Percentiles rank a stretch among this genome's conserved stretches.
phyloP scores from a whole-genome alignment of 495 filamentous ascomycete species.

The Astrocystis sublimbata region DNA sequence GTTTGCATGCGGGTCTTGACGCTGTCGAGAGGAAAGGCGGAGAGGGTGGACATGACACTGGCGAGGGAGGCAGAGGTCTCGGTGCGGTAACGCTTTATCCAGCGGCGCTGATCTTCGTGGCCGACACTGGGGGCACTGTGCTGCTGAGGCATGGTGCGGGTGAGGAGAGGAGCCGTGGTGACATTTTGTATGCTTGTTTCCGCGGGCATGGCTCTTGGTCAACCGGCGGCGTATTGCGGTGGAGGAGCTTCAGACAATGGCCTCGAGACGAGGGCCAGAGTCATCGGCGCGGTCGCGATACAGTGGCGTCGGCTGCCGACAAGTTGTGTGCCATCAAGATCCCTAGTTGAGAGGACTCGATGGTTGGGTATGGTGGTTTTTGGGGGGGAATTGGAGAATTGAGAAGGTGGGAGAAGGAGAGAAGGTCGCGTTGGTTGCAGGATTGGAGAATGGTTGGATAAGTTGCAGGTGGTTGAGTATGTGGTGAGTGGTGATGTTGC shows the following conservation, averaged over 20 bases:
- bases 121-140: slow-evolving; percentile 37
- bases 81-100: slow-evolving; percentile 74
- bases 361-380: slow-evolving; percentile 18
- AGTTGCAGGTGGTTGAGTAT: too few relatives aligned
- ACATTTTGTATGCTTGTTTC: slow-evolving; percentile 45
- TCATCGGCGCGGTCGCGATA: slow-evolving; percentile 63
- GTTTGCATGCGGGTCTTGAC: slow-evolving; percentile 88
- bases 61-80: slow-evolving; percentile 73
- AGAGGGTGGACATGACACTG: slow-evolving; percentile 71
- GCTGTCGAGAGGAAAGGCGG: slow-evolving; percentile 78
- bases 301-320: slow-evolving; percentile 49
- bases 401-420: slow-evolving; percentile 1
- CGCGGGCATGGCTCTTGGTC: slow-evolving; percentile 51
- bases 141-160: slow-evolving; percentile 48
- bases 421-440: too few relatives aligned
- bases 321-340: slow-evolving; percentile 64
- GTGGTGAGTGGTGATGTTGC: slow-evolving; percentile 12
- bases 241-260: slow-evolving; percentile 49
- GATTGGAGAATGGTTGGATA: too few relatives aligned
- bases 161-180: slow-evolving; percentile 38
- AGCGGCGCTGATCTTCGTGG: slow-evolving; percentile 55
- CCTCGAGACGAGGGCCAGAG: slow-evolving; percentile 46
- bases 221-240: slow-evolving; percentile 36
- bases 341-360: slow-evolving; percentile 36
- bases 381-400: slow-evolving; percentile 21